Evolutionary conservation across 1,284 basidiomycete genomes (phyloP).

Genomic region (Cryptococcus floricola): DNA sequence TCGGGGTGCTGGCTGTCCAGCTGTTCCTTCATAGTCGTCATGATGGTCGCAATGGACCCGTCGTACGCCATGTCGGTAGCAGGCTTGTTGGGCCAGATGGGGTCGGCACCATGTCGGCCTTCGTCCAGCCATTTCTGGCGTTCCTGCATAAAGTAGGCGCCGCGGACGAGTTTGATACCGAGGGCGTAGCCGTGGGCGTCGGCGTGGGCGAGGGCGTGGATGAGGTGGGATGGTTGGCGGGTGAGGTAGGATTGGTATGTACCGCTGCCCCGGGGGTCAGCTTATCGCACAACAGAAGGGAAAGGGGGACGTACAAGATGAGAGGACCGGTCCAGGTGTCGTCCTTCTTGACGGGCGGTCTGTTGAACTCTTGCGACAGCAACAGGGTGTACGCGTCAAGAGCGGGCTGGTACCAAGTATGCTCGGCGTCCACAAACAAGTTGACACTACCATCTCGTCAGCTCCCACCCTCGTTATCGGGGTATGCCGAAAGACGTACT

Average conservation of each 20-base stretch:
- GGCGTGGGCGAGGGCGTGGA: conserved; percentile 65
- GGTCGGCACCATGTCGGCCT: conserved; percentile 41
- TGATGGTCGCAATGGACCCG: conserved; percentile 60
- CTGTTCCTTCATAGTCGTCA: conserved; percentile 57
- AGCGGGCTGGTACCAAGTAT: conserved; percentile 74
- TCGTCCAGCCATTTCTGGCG: conserved; percentile 42
- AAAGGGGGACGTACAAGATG: conserved; percentile 28
- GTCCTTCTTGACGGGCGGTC: conserved; percentile 28
- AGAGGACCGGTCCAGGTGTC: conserved; percentile 31
- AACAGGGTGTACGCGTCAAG: conserved; percentile 73
- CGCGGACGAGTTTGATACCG: conserved; percentile 91
- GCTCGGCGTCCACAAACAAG: conserved; percentile 77
- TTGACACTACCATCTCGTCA: conserved; percentile 32
- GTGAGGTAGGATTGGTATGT: conserved; percentile 83
- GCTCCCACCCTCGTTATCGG: background rate
- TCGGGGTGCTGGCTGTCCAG: conserved; percentile 48
- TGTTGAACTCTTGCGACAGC: conserved; percentile 73
- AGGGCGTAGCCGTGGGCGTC: conserved; percentile 67
- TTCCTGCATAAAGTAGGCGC: conserved; percentile 85
- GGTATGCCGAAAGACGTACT: conserved; percentile 19
- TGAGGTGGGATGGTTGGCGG: conserved; percentile 60
- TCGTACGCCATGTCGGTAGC: conserved; percentile 82
- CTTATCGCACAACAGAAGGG: background rate
- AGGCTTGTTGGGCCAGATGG: conserved; percentile 52
- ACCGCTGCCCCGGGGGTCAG: conserved; percentile 50